Percentiles rank a stretch among this genome's conserved stretches.
Conservation (phyloP, 192 early-diverging fungal species). For the Coemansia asiatica region DNA sequence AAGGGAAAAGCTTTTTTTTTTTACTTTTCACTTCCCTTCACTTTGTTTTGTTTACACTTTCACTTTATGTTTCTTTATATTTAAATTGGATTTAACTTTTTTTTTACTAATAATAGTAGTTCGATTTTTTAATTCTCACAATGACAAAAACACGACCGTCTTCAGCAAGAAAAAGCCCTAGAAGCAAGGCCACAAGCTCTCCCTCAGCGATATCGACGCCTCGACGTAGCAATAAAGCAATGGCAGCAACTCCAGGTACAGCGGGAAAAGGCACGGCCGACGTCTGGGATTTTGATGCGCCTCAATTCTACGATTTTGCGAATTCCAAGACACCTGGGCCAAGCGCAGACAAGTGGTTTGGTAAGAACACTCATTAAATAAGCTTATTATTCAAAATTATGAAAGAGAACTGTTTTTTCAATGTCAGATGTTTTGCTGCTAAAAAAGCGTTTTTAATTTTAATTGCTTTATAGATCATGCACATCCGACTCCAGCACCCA, state of each 20-base stretch:
- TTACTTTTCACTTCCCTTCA: background rate
- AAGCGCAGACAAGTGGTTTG: slow-evolving; percentile 50
- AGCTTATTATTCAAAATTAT: background rate
- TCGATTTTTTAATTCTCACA: slow-evolving; percentile 1
- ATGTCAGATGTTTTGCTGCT: background rate
- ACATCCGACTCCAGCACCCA: slow-evolving; percentile 44
- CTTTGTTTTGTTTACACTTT: background rate
- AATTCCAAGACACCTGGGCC: slow-evolving; percentile 45
- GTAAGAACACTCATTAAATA: slow-evolving; percentile 17
- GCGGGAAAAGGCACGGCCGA: background rate
- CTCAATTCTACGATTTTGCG: slow-evolving; percentile 49
- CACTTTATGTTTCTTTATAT: background rate
- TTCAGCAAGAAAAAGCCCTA: slow-evolving; percentile 17
- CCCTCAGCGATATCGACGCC: slow-evolving; percentile 18
- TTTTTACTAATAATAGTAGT: background rate
- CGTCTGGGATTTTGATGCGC: slow-evolving; percentile 53
- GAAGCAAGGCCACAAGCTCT: slow-evolving; percentile 8
- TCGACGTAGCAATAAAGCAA: slow-evolving; percentile 5
- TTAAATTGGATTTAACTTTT: background rate
- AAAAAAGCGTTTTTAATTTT: background rate
- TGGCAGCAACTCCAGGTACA: background rate
- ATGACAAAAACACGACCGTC: slow-evolving; percentile 38
- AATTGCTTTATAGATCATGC: slow-evolving; percentile 22
- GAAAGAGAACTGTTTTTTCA: background rate
- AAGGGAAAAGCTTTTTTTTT: background rate